A percentile compares a stretch with the other conserved stretches of the same genome.
Conservation (phyloP, 306 rosid genomes). For the Prunus mira region DNA sequence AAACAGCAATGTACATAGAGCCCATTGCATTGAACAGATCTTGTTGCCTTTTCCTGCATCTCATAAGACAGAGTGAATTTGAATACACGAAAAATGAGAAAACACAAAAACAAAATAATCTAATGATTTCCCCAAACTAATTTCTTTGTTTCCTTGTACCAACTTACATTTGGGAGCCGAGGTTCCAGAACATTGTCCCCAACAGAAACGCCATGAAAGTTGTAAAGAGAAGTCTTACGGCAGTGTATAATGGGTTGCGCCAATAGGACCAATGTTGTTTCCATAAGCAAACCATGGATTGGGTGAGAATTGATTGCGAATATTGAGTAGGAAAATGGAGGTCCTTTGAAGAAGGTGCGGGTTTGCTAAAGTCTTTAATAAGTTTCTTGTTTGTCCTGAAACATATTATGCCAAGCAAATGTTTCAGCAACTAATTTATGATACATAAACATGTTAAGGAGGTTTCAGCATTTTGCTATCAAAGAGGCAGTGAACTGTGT, state of each 20-base stretch:
- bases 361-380: conserved; percentile 48
- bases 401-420: neutral
- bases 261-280: conserved; percentile 68
- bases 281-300: conserved; percentile 63
- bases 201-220: conserved; percentile 50
- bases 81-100: neutral
- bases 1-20: conserved; percentile 61
- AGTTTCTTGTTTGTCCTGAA: conserved; percentile 58
- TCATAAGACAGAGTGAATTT: neutral
- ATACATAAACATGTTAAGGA: neutral
- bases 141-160: neutral
- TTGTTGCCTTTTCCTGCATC: conserved; percentile 41
- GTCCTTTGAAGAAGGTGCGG: conserved; percentile 51
- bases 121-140: neutral
- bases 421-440: neutral
- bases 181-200: conserved; percentile 74
- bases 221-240: conserved; percentile 47
- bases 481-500: neutral
- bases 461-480: neutral
- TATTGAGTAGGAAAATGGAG: conserved; percentile 45
- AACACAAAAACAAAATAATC: neutral
- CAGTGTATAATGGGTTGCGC: conserved; percentile 64
- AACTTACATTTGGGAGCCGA: conserved; percentile 65
- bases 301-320: conserved; percentile 46
- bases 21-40: conserved; percentile 67